A percentile compares a stretch with the other conserved stretches of the same genome.
These are phyloP conservation scores for Pyrus betulifolia DNA, from an alignment of 306 rosid species.

Conservation along the genomic window DNA sequence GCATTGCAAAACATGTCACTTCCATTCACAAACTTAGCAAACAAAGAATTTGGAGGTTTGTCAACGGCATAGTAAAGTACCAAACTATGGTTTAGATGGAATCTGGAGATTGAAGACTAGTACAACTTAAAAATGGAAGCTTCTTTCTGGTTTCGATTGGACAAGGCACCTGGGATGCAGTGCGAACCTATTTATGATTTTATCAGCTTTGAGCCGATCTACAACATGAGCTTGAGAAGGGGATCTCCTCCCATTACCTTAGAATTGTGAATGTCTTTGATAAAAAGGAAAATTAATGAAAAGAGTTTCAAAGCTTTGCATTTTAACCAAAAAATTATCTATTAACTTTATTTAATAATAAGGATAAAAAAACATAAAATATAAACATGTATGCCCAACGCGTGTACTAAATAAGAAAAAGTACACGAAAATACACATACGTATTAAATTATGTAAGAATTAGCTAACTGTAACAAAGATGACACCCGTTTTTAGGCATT, in stretches of 20 bases:
- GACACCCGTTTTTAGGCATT: too few species aligned
- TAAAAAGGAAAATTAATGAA: too few species aligned
- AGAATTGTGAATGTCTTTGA: conserved; percentile 25
- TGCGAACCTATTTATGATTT: conserved; percentile 50
- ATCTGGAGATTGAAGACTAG: conserved; percentile 85
- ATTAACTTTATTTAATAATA: too few species aligned
- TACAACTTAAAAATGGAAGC: conserved; percentile 52
- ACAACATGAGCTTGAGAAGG: conserved; percentile 77
- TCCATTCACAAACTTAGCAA: conserved; percentile 73
- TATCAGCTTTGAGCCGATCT: conserved; percentile 79
- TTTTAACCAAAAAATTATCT: too few species aligned
- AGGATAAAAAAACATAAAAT: too few species aligned
- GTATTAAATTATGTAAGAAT: too few species aligned
- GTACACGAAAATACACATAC: too few species aligned
- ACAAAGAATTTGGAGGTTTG: conserved; percentile 59
- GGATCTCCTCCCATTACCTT: conserved; percentile 84
- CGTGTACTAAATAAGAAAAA: too few species aligned
- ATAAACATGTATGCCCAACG: too few species aligned
- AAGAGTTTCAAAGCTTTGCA: too few species aligned
- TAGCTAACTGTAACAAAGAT: too few species aligned
- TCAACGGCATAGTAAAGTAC: conserved; percentile 75
- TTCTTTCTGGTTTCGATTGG: conserved; percentile 76
- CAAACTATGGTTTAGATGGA: conserved; percentile 89
- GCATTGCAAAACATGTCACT: conserved; percentile 60
- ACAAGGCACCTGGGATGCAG: conserved; percentile 56